A percentile compares a stretch with the other conserved stretches of the same genome.
Evolutionary conservation across 2,329 filamentous ascomycete species (phyloP).

Genomic region (Xylaria sp.): DNA sequence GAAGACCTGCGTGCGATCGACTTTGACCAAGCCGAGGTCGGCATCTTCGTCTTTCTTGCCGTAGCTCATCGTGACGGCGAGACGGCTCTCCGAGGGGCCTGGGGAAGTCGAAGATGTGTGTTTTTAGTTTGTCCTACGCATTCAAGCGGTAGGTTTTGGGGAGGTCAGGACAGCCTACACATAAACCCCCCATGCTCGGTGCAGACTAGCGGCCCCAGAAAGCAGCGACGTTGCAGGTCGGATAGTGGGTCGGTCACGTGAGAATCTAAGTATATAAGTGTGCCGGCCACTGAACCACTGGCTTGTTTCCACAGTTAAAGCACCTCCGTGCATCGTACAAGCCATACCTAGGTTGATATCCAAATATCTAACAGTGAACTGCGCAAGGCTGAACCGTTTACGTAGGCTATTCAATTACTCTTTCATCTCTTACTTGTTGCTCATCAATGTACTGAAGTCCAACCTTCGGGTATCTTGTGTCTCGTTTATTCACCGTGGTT

Average conservation of each 20-base stretch:
- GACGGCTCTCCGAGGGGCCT: slow-evolving; percentile 40
- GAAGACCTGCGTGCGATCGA: slow-evolving; percentile 97
- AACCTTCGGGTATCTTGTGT: background rate
- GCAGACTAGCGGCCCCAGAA: slow-evolving; percentile 38
- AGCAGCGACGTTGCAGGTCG: slow-evolving; percentile 49
- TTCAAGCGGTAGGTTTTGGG: slow-evolving; percentile 40
- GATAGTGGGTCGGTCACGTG: slow-evolving; percentile 34
- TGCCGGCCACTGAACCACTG: too few relatives aligned
- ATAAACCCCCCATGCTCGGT: slow-evolving; percentile 24
- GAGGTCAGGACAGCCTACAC: slow-evolving; percentile 40
- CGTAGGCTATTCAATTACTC: background rate
- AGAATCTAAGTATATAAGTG: background rate
- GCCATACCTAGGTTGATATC: too few relatives aligned
- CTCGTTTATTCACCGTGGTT: background rate
- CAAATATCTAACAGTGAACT: background rate
- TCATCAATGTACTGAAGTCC: too few relatives aligned
- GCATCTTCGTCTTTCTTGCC: slow-evolving; percentile 99
- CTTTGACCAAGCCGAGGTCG: slow-evolving; percentile 92
- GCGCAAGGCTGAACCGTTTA: background rate
- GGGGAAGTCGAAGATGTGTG: slow-evolving; percentile 47
- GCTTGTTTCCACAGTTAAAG: too few relatives aligned
- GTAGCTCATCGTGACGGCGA: slow-evolving; percentile 81
- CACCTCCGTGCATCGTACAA: too few relatives aligned
- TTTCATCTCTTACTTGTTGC: background rate
- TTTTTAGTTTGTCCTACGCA: slow-evolving; percentile 38